Conservation (phyloP, 306 rosid species). For the Comarum palustre region DNA sequence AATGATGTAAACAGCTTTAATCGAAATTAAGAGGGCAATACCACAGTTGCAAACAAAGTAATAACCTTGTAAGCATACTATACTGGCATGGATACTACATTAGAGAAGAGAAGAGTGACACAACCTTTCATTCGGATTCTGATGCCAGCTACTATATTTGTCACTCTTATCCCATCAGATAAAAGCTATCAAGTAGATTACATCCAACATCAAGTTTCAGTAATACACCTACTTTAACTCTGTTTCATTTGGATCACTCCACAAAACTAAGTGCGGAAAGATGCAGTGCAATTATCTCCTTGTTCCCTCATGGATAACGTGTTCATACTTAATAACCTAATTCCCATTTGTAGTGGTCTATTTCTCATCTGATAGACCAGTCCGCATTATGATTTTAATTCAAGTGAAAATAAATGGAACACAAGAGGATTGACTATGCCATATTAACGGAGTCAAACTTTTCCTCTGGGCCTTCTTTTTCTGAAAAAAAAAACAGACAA, state of each 20-base stretch:
- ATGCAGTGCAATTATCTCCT: slow-evolving; percentile 1
- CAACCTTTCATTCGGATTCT: background rate
- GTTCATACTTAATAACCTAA: background rate
- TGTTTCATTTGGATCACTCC: background rate
- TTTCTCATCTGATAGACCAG: background rate
- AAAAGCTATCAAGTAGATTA: slow-evolving; percentile 3
- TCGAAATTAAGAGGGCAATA: background rate
- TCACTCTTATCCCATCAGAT: background rate
- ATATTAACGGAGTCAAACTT: slow-evolving; percentile 34
- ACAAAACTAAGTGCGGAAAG: background rate
- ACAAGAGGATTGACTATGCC: slow-evolving; percentile 9
- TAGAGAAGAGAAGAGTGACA: too few relatives aligned
- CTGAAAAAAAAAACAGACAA: slow-evolving; percentile 11
- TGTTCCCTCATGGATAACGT: slow-evolving; percentile 10
- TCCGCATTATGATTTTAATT: slow-evolving; percentile 4
- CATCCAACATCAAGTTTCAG: background rate
- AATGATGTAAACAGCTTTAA: background rate
- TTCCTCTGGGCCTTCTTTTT: slow-evolving; percentile 32
- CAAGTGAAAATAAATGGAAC: background rate
- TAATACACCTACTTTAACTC: background rate
- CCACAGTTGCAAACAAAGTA: too few relatives aligned
- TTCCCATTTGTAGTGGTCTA: background rate
- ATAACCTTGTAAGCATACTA: background rate
- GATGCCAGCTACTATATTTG: background rate
- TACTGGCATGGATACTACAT: background rate